Base-by-base conservation (phyloP, 1,284 basidiomycete genomes). In the Takashimella tepidaria region DNA sequence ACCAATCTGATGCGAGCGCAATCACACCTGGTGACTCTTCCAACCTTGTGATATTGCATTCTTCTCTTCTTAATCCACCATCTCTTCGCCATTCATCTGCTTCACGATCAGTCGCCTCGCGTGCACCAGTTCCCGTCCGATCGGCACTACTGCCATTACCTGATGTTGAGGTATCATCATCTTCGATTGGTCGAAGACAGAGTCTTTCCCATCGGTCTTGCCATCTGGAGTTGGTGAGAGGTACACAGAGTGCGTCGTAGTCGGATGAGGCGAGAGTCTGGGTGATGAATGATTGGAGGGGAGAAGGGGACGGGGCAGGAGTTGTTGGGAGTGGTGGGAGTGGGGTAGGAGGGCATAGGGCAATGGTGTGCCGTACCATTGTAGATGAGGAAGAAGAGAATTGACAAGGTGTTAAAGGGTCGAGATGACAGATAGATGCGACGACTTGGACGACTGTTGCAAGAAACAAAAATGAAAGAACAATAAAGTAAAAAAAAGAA, bases 1-100 rank as follows among this genome's bases (percentile, higher is more conserved):
- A 80, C 96, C 96, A 99, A 55, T 90, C 88, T 13, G 92, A 91
- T 8, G 88, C 81, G 66, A 96, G 81, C 3, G 81, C 87, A 19
- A 89, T 82, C 21, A 90, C 79, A 31, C 81, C 81, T 55, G 89
- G 85, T 1, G 88, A 85, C 71, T 98, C 93, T 71, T 95, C 92
- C 87, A 95, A 79, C 55, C 87, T 79, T 8, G 87, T 88, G 47
- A 98, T 81, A 55, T 89, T 96, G 56, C 97, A 86, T 76, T 98
- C 96, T 52, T 89, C 87, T 40, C 82, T 78, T 66, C 82, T 74
- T 73, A 97, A 93, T 25, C 79, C 83, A 20, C 91, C 92, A 20
- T 84, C 83, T 50, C 82, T 80, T 64, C 95, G 82, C 96, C 96
- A 98, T 16, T 79, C 76, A 74, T 98, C 95, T 0, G 92, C 92